These are phyloP conservation scores for Kalanchoe fedtschenkoi DNA, from an alignment of 164 flowering plant genomes.

Conservation along the genomic window DNA sequence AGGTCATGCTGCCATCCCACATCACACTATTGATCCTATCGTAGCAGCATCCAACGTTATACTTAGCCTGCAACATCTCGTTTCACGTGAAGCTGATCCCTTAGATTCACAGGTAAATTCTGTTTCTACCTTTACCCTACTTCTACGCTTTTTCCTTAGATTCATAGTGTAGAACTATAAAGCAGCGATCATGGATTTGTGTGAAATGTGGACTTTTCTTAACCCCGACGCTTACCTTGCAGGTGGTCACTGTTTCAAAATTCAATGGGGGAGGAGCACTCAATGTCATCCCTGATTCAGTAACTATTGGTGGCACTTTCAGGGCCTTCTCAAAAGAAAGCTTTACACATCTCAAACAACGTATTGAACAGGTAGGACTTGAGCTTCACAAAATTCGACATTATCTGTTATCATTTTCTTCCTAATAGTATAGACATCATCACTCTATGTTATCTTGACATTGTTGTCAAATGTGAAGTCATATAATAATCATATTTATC, in stretches of 20 bases:
- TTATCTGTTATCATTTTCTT: too few species aligned
- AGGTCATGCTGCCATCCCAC: constrained; percentile 48
- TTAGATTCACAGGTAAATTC: constrained; percentile 36
- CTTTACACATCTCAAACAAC: not conserved
- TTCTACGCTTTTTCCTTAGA: not conserved
- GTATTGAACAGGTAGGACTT: not conserved
- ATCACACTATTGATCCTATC: constrained; percentile 40
- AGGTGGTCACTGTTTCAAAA: constrained; percentile 43
- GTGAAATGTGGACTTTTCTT: too few species aligned
- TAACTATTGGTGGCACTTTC: constrained; percentile 52
- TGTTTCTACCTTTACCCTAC: not conserved
- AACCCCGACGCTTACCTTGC: constrained; percentile 13
- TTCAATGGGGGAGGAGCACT: constrained; percentile 47
- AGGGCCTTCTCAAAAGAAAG: constrained; percentile 32
- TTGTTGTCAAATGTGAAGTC: not conserved
- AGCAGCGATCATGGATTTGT: not conserved
- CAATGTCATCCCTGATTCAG: constrained; percentile 55
- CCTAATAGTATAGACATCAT: too few species aligned
- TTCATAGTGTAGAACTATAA: not conserved
- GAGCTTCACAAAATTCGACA: not conserved
- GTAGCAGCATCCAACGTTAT: constrained; percentile 38
- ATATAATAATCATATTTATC: not conserved
- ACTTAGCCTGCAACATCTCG: constrained; percentile 34
- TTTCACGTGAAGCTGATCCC: constrained; percentile 50
- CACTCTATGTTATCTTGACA: too few species aligned